phyloP scores from a whole-genome alignment of 768 basidiomycete genomes.

The Neoboletus magnificus region DNA sequence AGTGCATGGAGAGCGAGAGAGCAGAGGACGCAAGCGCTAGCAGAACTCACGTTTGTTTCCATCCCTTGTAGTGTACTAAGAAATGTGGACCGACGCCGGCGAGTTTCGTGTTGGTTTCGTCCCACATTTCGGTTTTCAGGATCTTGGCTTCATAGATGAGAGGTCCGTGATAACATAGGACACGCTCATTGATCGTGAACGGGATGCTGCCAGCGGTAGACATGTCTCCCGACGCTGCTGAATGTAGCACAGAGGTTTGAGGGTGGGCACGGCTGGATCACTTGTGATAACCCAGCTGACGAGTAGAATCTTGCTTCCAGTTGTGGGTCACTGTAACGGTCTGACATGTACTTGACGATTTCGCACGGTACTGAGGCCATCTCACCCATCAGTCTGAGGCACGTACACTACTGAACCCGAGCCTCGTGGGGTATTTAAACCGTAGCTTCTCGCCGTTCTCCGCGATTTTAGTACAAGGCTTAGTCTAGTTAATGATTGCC shows the following conservation, averaged over 20 bases:
- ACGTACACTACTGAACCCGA: too few relatives aligned
- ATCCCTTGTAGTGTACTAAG: constrained; percentile 98
- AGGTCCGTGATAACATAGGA: constrained; percentile 93
- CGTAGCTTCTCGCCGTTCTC: too few relatives aligned
- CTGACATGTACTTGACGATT: too few relatives aligned
- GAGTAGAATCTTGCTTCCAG: neutral
- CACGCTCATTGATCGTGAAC: constrained; percentile 67
- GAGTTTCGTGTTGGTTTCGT: constrained; percentile 57
- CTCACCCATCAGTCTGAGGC: too few relatives aligned
- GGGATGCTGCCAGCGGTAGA: constrained; percentile 21
- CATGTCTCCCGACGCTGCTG: constrained; percentile 1
- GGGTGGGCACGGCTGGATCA: neutral
- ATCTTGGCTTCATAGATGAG: constrained; percentile 95
- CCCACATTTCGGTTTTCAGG: constrained; percentile 63
- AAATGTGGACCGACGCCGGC: constrained; percentile 76
- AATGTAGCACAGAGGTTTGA: neutral
- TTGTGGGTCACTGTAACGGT: too few relatives aligned
- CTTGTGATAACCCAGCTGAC: too few relatives aligned
- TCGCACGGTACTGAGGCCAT: too few relatives aligned
- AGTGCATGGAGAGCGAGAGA: neutral
- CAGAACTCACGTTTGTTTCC: constrained; percentile 87
- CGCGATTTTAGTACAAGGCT: too few relatives aligned
- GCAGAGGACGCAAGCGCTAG: neutral
- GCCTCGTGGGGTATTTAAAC: too few relatives aligned
- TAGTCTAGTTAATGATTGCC: too few relatives aligned